These are phyloP conservation scores for Delphinella strobiligena DNA, from an alignment of 2,329 filamentous ascomycete species.

Conservation along the genomic window DNA sequence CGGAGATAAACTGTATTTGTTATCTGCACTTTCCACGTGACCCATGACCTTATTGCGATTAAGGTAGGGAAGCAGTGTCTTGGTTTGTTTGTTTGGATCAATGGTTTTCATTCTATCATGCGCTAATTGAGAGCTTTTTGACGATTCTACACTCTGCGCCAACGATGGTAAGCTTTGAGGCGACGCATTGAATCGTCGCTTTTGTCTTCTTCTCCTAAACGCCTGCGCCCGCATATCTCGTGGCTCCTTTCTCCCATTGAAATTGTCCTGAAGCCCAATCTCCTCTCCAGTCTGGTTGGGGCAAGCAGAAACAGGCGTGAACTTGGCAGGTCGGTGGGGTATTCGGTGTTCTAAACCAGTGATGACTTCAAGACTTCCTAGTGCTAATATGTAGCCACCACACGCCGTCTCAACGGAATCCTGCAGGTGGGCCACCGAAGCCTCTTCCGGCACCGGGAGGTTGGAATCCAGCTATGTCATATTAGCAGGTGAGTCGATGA, in stretches of 20 bases:
- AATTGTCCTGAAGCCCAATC: no score
- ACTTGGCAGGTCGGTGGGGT: neutral
- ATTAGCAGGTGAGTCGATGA: conserved; percentile 1
- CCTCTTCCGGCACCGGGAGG: conserved; percentile 37
- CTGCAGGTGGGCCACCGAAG: conserved; percentile 14
- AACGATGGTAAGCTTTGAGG: no score
- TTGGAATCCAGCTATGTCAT: conserved; percentile 50
- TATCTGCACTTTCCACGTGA: no score
- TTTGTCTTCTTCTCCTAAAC: neutral
- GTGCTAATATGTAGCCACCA: neutral
- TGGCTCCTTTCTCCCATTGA: no score
- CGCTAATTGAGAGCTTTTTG: neutral
- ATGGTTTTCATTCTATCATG: neutral
- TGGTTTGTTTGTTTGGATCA: neutral
- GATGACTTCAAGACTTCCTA: neutral
- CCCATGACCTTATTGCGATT: no score
- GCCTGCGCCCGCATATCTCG: neutral
- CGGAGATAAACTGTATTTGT: neutral
- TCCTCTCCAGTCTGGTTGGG: no score
- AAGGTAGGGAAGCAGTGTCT: no score
- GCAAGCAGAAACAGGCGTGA: neutral
- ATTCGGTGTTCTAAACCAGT: neutral
- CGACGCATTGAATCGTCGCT: neutral
- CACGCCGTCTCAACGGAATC: conserved; percentile 15
- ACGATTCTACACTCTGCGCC: no score